Base-by-base conservation (phyloP, 1,139 yeast genomes). In the Meyerozyma sp. region DNA sequence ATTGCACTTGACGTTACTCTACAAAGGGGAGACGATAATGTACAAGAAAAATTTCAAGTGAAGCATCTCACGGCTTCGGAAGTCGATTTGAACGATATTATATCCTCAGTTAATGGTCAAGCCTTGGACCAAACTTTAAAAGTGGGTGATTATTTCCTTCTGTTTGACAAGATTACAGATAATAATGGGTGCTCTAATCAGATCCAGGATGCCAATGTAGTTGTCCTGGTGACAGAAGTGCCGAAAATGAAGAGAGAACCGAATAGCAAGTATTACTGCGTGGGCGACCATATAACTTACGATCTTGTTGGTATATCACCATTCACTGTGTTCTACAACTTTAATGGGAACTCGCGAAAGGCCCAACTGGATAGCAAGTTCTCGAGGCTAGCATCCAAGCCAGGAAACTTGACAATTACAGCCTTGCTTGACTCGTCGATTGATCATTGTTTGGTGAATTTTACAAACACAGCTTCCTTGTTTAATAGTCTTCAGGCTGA, bases 261-360 rank as follows among this genome's bases (percentile, higher is more conserved):
- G 1, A 58, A 63, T 18, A 65, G 67, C 28, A 73, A 76, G 1
- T 59, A 70, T 53, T 85, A 81, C 56, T 93, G 99, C 74, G 96
- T 91, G 32, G 98, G 98, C 4, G 98, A 93, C 49, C 85, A 87
- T 50, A 79, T 93, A 25, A 74, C 84, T 0, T 88, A 88, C 58
- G 79, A 83, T 48, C 63, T 93, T 48, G 77, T 79, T 11, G 98
- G 98, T 5, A 72, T 78, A 3, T 78, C 95, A 0, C 96, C 96
- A 23, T 90, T 88, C 61, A 75, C 74, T 1, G 76, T 94, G 3
- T 77, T 72, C 41, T 93, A 93, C 59, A 76, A 75, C 13, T 91
- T 91, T 66, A 84, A 87, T 52, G 84, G 77, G 3, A 67, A 72
- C 36, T 63, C 66, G 23, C 81, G 85, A 50, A 77, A 70, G 49